phyloP scores from a whole-genome alignment of 306 rosid genomes.

The Sechiopsis laciniata region DNA sequence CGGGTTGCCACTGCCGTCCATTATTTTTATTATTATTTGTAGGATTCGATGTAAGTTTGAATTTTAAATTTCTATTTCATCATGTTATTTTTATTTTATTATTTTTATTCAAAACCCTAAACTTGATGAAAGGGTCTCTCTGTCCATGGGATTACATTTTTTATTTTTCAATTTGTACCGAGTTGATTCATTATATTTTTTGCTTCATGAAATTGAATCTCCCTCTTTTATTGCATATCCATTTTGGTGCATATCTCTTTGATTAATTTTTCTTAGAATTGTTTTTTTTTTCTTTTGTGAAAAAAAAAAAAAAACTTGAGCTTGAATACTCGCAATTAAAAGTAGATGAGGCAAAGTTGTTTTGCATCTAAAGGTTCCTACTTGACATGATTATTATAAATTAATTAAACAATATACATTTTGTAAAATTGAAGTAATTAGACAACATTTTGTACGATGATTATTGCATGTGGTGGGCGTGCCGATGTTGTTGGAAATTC shows the following conservation, averaged over 20 bases:
- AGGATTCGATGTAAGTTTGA: slow-evolving; percentile 6
- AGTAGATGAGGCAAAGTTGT: slow-evolving; percentile 6
- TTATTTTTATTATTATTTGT: not conserved
- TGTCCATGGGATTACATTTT: not conserved
- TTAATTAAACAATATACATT: not conserved
- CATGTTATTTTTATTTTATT: not conserved
- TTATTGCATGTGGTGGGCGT: not conserved
- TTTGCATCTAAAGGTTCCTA: slow-evolving; percentile 12
- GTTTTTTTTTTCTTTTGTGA: not conserved
- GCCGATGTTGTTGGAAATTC: slow-evolving; percentile 14
- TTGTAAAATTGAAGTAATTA: slow-evolving; percentile 18
- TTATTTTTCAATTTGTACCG: too few relatives aligned
- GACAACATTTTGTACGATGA: not conserved
- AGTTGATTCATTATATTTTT: not conserved
- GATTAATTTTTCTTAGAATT: too few relatives aligned
- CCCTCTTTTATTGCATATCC: not conserved
- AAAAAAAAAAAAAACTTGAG: not conserved
- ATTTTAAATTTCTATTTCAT: too few relatives aligned
- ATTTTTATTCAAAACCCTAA: not conserved
- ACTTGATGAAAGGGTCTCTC: slow-evolving; percentile 6
- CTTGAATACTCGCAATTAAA: not conserved
- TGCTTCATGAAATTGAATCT: slow-evolving; percentile 8
- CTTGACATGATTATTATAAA: slow-evolving; percentile 13
- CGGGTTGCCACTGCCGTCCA: not conserved
- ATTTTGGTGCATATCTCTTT: not conserved